Evolutionary conservation across 2,329 filamentous ascomycete genomes (phyloP).

Genomic region (Cercospora beticola): DNA sequence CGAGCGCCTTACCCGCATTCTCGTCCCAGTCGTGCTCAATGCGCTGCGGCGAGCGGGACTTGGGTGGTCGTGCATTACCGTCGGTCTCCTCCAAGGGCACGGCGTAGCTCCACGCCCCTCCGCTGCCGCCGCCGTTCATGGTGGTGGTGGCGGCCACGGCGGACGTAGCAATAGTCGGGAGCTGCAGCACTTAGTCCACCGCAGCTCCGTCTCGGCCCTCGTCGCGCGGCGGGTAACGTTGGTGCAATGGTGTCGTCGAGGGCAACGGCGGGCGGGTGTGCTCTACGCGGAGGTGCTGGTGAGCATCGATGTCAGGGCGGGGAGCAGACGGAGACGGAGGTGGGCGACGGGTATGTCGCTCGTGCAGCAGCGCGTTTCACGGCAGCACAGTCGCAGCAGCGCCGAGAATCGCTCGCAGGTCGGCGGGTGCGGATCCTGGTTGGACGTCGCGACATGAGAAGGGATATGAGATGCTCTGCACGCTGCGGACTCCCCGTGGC

Average conservation of each 20-base stretch:
- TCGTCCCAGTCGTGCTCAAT: constrained; percentile 11
- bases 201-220: neutral
- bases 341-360: neutral
- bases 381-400: neutral
- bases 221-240: neutral
- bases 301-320: neutral
- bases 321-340: neutral
- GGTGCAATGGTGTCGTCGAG: neutral
- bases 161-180: neutral
- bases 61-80: constrained; percentile 23
- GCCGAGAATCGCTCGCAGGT: neutral
- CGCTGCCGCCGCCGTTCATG: constrained; percentile 14
- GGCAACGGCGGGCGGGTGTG: neutral
- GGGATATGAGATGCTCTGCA: neutral
- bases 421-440: neutral
- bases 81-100: constrained; percentile 28
- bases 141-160: constrained; percentile 5
- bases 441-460: neutral
- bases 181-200: neutral
- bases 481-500: neutral
- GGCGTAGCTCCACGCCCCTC: constrained; percentile 26
- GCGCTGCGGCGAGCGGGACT: constrained; percentile 8
- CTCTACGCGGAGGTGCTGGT: neutral
- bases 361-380: neutral
- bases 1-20: constrained; percentile 15